phyloP scores from a whole-genome alignment of 2,329 filamentous ascomycete species.

The Whalleya microplaca region DNA sequence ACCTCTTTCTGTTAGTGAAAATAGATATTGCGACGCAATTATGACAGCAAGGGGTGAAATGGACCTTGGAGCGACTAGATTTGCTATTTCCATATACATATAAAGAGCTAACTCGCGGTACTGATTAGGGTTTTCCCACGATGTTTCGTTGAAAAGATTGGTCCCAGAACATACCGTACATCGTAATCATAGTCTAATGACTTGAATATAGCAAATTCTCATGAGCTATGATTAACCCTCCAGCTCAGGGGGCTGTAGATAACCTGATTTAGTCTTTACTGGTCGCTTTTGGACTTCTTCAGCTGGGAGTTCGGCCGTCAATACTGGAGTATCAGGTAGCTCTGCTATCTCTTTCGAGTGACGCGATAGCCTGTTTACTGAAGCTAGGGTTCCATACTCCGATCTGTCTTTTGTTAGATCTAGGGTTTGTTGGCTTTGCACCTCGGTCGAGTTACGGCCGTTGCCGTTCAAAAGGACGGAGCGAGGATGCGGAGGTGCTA shows the following conservation, averaged over 20 bases:
- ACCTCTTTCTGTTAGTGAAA: no score
- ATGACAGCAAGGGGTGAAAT: no score
- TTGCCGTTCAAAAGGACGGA: background rate
- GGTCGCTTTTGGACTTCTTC: background rate
- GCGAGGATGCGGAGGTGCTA: background rate
- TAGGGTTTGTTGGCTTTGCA: background rate
- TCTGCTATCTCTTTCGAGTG: background rate
- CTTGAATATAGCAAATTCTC: background rate
- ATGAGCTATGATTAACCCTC: background rate
- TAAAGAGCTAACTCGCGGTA: no score
- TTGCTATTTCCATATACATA: no score
- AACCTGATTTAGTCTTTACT: background rate
- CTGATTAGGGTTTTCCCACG: background rate
- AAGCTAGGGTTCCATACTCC: background rate
- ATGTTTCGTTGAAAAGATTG: background rate
- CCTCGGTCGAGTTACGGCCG: background rate
- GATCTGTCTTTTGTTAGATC: background rate
- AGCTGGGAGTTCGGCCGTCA: background rate
- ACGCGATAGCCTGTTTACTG: background rate
- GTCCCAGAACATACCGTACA: background rate
- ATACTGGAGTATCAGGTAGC: slow-evolving; percentile 2
- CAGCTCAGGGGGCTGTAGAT: background rate
- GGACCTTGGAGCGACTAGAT: no score
- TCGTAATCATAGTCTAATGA: background rate
- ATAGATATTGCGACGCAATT: no score